Conservation (phyloP, 2,329 filamentous ascomycete genomes). For the Monosporascus ibericus region DNA sequence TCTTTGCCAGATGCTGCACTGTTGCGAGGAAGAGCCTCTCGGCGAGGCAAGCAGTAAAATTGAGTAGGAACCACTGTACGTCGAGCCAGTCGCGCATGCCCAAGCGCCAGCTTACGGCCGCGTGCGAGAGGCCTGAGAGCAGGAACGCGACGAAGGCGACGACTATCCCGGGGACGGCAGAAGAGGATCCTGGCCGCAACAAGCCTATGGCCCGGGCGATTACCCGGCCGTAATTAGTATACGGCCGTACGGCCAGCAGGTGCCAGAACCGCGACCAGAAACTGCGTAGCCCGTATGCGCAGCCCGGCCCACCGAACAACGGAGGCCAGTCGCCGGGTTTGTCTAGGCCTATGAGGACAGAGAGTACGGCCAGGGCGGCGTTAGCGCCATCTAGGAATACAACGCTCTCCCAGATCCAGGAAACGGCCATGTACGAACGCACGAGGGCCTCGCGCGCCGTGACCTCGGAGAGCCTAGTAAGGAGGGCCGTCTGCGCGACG, state of each 20-base stretch:
- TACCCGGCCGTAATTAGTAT: neutral
- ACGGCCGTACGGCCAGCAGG: neutral
- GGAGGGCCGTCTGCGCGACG: neutral
- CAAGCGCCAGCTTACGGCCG: no score
- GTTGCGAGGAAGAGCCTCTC: no score
- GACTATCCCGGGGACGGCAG: no score
- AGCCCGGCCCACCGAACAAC: conserved; percentile 2
- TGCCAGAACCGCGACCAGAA: conserved; percentile 7
- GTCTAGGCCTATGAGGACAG: conserved; percentile 3
- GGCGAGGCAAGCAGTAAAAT: no score
- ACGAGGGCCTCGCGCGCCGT: conserved; percentile 2
- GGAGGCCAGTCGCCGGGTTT: conserved; percentile 5
- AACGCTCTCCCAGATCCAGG: conserved; percentile 7
- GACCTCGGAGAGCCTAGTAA: neutral
- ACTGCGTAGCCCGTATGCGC: conserved; percentile 2
- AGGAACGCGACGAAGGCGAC: no score
- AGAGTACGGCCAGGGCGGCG: neutral
- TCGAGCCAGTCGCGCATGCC: no score
- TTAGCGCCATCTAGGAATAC: conserved; percentile 6
- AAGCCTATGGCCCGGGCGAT: neutral
- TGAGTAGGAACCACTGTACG: no score
- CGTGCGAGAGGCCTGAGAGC: no score
- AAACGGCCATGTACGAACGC: neutral
- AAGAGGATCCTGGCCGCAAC: neutral
- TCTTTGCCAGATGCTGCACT: no score